A percentile compares a stretch with the other conserved stretches of the same genome.
Evolutionary conservation across 768 basidiomycete genomes (phyloP).

Genomic region (Butyriboletus loyo): DNA sequence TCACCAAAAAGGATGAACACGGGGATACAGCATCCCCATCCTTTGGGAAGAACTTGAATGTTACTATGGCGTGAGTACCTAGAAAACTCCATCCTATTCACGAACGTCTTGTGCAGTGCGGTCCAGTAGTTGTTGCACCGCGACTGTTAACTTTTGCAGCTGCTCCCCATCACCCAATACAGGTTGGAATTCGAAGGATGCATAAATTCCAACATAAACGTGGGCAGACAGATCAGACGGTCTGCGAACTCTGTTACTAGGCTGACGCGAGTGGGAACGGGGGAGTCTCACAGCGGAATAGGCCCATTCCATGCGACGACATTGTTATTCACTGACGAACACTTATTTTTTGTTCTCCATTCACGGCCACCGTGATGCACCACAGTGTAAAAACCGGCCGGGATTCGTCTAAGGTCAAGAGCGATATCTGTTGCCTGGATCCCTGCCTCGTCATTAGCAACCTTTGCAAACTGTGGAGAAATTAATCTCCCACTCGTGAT

Average conservation of each 20-base stretch:
- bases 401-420: neutral
- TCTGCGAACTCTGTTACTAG: neutral
- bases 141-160: neutral
- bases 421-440: neutral
- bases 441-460: neutral
- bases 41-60: neutral
- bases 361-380: neutral
- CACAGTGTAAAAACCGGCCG: neutral
- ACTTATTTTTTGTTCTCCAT: neutral
- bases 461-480: neutral
- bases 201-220: too few species aligned
- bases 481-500: neutral
- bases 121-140: neutral
- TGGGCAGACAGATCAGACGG: neutral
- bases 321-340: neutral
- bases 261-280: neutral
- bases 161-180: neutral
- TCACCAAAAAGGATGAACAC: neutral
- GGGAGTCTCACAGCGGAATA: slow-evolving; percentile 1
- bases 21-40: neutral
- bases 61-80: neutral
- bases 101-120: neutral
- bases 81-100: neutral
- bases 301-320: neutral
- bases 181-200: neutral